Evolutionary conservation across 257 asterid species (phyloP).

Genomic region (Echites panduratus): DNA sequence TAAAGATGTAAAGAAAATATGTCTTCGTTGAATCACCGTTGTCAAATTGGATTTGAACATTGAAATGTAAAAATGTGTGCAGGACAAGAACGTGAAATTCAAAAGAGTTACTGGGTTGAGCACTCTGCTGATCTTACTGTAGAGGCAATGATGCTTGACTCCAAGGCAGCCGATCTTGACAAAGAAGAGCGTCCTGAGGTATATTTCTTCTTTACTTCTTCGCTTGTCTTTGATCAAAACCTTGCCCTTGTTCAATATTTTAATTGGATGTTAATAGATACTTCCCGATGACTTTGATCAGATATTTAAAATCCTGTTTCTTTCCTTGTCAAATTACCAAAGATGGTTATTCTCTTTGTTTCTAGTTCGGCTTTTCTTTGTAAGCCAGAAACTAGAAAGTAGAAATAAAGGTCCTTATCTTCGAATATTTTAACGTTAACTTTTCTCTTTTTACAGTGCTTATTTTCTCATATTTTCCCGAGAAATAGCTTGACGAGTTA

Average conservation of each 20-base stretch:
- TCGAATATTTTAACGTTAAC: not conserved
- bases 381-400: not conserved
- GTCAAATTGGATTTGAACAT: conserved; percentile 8
- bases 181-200: conserved; percentile 98
- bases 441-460: not conserved
- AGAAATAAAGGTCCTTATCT: not conserved
- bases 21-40: not conserved
- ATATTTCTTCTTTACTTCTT: conserved; percentile 4
- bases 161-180: conserved; percentile 91
- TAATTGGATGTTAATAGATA: too few relatives aligned
- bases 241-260: too few relatives aligned
- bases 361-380: not conserved
- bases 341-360: not conserved
- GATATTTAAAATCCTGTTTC: not conserved
- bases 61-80: conserved; percentile 9
- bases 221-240: not conserved
- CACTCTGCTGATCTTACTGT: conserved; percentile 69
- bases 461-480: not conserved
- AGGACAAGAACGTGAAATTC: conserved; percentile 83
- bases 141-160: conserved; percentile 98
- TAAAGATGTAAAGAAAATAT: not conserved
- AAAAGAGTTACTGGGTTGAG: conserved; percentile 87
- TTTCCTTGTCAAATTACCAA: not conserved
- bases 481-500: not conserved
- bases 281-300: too few relatives aligned